Percentiles rank a stretch among this genome's conserved stretches.
These are phyloP conservation scores for Aristolochia californica DNA, from an alignment of 164 flowering plant genomes.

Conservation along the genomic window DNA sequence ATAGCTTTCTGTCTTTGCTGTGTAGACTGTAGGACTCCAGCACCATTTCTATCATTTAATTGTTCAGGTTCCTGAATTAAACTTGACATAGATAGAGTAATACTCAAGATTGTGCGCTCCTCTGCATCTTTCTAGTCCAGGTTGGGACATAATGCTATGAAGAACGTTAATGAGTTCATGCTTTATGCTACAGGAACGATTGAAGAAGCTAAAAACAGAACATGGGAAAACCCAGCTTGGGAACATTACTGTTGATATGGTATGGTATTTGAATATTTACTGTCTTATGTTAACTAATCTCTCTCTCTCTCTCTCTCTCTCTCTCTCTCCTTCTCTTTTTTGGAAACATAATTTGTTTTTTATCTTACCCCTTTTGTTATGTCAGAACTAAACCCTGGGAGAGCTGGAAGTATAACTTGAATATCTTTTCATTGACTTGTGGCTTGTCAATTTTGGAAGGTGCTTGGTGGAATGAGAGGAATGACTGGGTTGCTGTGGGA, in stretches of 20 bases:
- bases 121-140: background rate
- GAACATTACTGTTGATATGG: slow-evolving; percentile 92
- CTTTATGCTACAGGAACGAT: slow-evolving; percentile 55
- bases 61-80: background rate
- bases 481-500: slow-evolving; percentile 95
- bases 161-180: background rate
- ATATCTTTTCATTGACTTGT: too few species aligned
- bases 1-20: too few species aligned
- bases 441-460: slow-evolving; percentile 10
- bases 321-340: too few species aligned
- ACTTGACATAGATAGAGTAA: background rate
- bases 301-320: background rate
- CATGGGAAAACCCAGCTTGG: slow-evolving; percentile 89
- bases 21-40: background rate
- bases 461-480: slow-evolving; percentile 97
- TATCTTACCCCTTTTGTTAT: background rate
- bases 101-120: background rate
- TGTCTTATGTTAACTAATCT: background rate
- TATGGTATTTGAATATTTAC: slow-evolving; percentile 14
- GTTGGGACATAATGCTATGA: background rate
- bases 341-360: background rate
- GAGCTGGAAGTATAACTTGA: too few species aligned
- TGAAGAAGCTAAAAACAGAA: slow-evolving; percentile 82
- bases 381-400: background rate
- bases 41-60: background rate